These are phyloP conservation scores for Wickerhamiella hasegawae DNA, from an alignment of 805 yeast species.

Conservation along the genomic window DNA sequence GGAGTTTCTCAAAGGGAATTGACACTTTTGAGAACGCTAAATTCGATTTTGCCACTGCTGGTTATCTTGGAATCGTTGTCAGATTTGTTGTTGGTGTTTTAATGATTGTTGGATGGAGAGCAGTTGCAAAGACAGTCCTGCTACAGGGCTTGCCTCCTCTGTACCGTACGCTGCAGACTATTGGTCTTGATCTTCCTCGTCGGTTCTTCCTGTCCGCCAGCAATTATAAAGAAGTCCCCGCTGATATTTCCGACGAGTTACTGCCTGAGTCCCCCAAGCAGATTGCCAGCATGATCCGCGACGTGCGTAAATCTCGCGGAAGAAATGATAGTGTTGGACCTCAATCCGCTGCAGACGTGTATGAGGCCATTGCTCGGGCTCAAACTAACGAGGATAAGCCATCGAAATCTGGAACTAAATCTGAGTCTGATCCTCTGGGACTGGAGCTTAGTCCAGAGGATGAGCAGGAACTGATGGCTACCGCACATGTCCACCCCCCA, in stretches of 20 bases:
- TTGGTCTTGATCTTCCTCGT: constrained; percentile 27
- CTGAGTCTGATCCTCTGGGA: background rate
- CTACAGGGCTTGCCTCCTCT: constrained; percentile 43
- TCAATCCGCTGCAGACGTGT: constrained; percentile 27
- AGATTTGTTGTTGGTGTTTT: constrained; percentile 39
- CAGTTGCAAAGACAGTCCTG: constrained; percentile 50
- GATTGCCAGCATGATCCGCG: constrained; percentile 18
- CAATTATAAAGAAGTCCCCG: constrained; percentile 21
- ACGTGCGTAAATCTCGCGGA: constrained; percentile 14
- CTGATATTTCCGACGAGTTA: constrained; percentile 12
- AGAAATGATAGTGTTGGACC: constrained; percentile 27
- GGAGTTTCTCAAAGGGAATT: background rate
- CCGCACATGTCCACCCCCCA: too few relatives aligned
- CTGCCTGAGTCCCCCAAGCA: constrained; percentile 23
- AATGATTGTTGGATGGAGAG: constrained; percentile 57
- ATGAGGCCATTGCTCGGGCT: constrained; percentile 23
- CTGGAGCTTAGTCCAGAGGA: background rate
- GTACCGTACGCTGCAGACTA: constrained; percentile 26
- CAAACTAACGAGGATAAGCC: constrained; percentile 15
- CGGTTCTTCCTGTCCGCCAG: constrained; percentile 24
- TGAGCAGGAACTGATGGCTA: constrained; percentile 1
- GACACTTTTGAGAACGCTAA: background rate
- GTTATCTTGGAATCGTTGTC: too few relatives aligned
- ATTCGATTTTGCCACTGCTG: background rate
- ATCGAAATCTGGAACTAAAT: background rate